Evolutionary conservation across 140 eudicot genomes (phyloP), one percentile per base, ranked within the genome.

Genomic region (Stevia rebaudiana): DNA sequence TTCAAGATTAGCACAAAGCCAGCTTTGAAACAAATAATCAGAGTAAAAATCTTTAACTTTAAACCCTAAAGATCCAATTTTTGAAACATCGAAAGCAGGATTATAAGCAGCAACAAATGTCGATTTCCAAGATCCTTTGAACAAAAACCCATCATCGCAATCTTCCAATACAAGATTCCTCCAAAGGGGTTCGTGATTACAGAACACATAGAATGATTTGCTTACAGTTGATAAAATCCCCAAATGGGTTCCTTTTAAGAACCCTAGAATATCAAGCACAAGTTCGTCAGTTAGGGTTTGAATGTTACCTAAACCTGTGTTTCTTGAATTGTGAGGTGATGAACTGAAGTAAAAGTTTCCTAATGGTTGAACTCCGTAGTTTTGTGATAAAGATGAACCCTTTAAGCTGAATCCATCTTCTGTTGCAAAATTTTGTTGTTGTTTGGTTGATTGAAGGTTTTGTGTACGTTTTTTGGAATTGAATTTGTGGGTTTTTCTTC

Each of bases 1-100:
- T 76, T 88, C 99, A 62, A 92, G 89, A 74, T 85, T 88, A 4
- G 99, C 99, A 83, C 99, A 92, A 31, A 92, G 78, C 99, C 99
- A 92, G 18, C 99, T 92, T 61, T 92, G 99, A 70, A 92, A 92
- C 82, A 88, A 74, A 74, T 88, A 92, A 83, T 92, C 99, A 55
- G 97, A 88, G 68, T 81, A 92, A 67, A 92, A 88, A 69, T 92
- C 96, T 70, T 75, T 62, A 69, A 92, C 86, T 18, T 70, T 76
- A 63, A 92, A 75, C 75, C 88, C 82, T 48, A 37, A 71, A 31
- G 72, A 48, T 23, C 83, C 76, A 31, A 70, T 28, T 51, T 68
- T 80, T 54, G 68, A 30, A 63, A 65, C 61, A 12, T 59, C 78
- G 61, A 74, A 79, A 21, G 46, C 50, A 21, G 82, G 80, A 33